Percentiles rank a stretch among this genome's conserved stretches.
Evolutionary conservation across 208 protist species (phyloP).

Genomic region (Trypanosomatidae sp.): DNA sequence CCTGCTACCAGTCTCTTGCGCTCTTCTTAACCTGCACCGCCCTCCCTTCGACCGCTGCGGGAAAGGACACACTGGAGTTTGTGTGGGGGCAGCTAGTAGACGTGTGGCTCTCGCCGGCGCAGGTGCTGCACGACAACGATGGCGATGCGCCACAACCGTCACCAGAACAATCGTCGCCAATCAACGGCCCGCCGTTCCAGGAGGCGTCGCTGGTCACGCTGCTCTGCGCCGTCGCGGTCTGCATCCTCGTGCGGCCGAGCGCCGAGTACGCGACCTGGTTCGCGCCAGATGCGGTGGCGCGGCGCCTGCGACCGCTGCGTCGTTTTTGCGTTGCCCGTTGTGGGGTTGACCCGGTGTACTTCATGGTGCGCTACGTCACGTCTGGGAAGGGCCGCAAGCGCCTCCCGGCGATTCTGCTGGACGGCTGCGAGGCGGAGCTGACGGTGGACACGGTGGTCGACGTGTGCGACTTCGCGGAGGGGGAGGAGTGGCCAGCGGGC

Average conservation of each 20-base stretch:
- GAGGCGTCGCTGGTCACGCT: constrained; percentile 58
- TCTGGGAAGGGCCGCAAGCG: constrained; percentile 45
- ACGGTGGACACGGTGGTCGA: constrained; percentile 37
- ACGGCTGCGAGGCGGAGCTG: constrained; percentile 36
- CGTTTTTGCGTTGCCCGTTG: constrained; percentile 27
- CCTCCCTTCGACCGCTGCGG: neutral
- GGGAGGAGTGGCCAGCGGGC: constrained; percentile 24
- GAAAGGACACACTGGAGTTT: neutral
- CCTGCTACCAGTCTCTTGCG: constrained; percentile 26
- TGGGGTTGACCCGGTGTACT: constrained; percentile 49
- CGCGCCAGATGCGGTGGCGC: neutral
- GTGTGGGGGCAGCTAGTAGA: constrained; percentile 18
- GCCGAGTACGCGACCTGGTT: constrained; percentile 33
- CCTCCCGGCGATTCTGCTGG: constrained; percentile 32
- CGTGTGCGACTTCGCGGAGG: constrained; percentile 34
- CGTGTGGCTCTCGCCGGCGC: constrained; percentile 23
- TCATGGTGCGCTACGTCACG: constrained; percentile 45
- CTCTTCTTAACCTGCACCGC: constrained; percentile 11
- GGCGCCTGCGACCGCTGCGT: constrained; percentile 26
- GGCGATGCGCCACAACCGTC: neutral
- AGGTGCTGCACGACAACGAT: neutral
- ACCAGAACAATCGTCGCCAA: too few species aligned
- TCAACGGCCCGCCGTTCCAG: constrained; percentile 35
- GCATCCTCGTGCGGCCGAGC: constrained; percentile 26
- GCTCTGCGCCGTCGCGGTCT: constrained; percentile 36